phyloP scores from a whole-genome alignment of 148 eudicot genomes.

The Rhododendron griersonianum region DNA sequence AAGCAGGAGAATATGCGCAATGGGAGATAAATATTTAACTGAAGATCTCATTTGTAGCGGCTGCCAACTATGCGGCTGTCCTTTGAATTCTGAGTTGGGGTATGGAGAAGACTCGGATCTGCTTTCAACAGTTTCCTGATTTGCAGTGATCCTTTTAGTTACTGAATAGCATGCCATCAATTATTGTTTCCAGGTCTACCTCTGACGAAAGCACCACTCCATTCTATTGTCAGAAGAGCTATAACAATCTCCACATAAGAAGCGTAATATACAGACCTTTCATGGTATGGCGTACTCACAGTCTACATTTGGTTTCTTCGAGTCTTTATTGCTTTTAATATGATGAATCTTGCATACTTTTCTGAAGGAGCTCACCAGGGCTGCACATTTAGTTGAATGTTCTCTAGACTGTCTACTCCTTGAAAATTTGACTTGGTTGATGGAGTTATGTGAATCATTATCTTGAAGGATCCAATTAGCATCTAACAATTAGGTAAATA shows the following conservation, averaged over 20 bases:
- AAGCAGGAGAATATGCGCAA: conserved; percentile 39
- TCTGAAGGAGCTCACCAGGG: not conserved
- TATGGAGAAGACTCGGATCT: conserved; percentile 19
- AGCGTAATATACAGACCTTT: conserved; percentile 71
- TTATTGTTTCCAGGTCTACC: conserved; percentile 33
- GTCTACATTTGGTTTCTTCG: conserved; percentile 3
- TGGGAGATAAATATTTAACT: conserved; percentile 29
- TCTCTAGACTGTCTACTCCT: not conserved
- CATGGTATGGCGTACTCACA: conserved; percentile 43
- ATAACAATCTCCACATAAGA: conserved; percentile 46
- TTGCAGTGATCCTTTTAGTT: not conserved
- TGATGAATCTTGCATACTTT: not conserved
- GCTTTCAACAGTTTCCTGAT: conserved; percentile 1
- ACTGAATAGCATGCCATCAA: conserved; percentile 1
- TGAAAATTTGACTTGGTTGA: not conserved
- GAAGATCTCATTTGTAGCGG: conserved; percentile 78
- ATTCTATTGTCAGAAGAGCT: conserved; percentile 60
- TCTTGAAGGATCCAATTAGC: not conserved
- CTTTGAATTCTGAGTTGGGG: conserved; percentile 43
- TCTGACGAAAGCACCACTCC: conserved; percentile 26
- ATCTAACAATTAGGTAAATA: not conserved
- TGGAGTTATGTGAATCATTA: not conserved
- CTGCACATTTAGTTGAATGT: not conserved
- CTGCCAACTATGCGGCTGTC: conserved; percentile 65
- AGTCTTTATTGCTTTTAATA: not conserved